A percentile compares a stretch with the other conserved stretches of the same genome.
Evolutionary conservation across 31 red algal genomes (phyloP).

Genomic region (Odonthalia washingtoniensis): DNA sequence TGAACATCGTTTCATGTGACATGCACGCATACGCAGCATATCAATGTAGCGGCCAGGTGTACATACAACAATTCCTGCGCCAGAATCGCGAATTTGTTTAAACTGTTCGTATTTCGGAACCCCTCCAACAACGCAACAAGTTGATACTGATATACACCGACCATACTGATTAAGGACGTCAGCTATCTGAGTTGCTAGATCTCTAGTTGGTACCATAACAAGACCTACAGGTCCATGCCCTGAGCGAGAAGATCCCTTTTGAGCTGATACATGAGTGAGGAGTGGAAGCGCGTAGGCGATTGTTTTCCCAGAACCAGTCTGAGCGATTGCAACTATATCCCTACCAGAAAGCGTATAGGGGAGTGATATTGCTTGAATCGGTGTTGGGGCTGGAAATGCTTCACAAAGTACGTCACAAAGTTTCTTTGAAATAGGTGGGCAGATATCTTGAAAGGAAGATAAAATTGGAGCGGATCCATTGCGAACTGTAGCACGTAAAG

Average conservation of each 20-base stretch:
- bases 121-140: conserved; percentile 73
- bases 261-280: conserved; percentile 49
- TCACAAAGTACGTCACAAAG: conserved; percentile 26
- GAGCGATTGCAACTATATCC: conserved; percentile 71
- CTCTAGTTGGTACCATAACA: conserved; percentile 87
- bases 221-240: conserved; percentile 65
- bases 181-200: conserved; percentile 85
- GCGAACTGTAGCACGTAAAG: conserved; percentile 28
- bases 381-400: conserved; percentile 57
- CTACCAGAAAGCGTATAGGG: conserved; percentile 57
- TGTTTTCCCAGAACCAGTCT: conserved; percentile 91
- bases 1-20: conserved; percentile 62
- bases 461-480: conserved; percentile 24
- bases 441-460: conserved; percentile 55
- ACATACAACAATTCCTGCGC: conserved; percentile 71
- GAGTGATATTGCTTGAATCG: conserved; percentile 69
- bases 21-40: conserved; percentile 84
- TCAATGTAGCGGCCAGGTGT: conserved; percentile 93
- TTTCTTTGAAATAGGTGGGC: conserved; percentile 32
- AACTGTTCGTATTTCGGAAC: conserved; percentile 78
- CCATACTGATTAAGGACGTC: conserved; percentile 51
- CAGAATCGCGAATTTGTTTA: conserved; percentile 66
- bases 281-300: conserved; percentile 79
- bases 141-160: conserved; percentile 11
- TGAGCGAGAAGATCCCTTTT: conserved; percentile 9